phyloP scores from a whole-genome alignment of 768 basidiomycete species.

The Hygrocybe punicea region DNA sequence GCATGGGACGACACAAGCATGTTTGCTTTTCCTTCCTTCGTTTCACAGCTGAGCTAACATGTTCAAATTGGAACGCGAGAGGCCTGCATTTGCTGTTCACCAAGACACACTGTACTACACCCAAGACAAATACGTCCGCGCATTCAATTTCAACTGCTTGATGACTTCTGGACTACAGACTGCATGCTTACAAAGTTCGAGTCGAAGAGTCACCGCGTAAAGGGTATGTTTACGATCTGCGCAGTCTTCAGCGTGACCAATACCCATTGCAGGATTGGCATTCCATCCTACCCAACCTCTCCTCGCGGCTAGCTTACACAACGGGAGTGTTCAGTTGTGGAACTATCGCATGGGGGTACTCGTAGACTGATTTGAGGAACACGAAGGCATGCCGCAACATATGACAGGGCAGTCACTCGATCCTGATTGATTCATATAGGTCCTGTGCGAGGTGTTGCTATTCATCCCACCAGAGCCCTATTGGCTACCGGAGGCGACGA shows the following conservation, averaged over 20 bases:
- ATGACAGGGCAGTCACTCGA: constrained; percentile 7
- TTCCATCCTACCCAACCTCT: constrained; percentile 95
- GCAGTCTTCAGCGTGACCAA: constrained; percentile 3
- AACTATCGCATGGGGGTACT: constrained; percentile 99
- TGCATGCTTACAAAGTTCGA: constrained; percentile 95
- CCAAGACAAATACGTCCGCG: too few species aligned
- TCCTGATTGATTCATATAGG: constrained; percentile 45
- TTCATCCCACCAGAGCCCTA: constrained; percentile 92
- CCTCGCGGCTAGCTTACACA: constrained; percentile 93
- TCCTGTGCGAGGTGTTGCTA: constrained; percentile 90
- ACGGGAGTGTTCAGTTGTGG: constrained; percentile 97
- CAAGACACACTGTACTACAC: constrained; percentile 54
- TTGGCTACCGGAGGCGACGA: constrained; percentile 95
- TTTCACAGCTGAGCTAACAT: constrained; percentile 41
- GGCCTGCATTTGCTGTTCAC: constrained; percentile 91
- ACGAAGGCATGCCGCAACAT: constrained; percentile 69
- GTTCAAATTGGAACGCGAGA: constrained; percentile 97
- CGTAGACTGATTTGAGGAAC: constrained; percentile 97
- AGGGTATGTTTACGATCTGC: constrained; percentile 52
- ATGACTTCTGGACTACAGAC: too few species aligned
- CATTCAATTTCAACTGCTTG: too few species aligned
- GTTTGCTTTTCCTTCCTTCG: constrained; percentile 45
- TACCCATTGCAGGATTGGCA: constrained; percentile 60
- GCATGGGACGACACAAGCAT: constrained; percentile 92
- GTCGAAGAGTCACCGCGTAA: constrained; percentile 98